Conservation (phyloP, 2,329 filamentous ascomycete species). For the Colletotrichum godetiae region DNA sequence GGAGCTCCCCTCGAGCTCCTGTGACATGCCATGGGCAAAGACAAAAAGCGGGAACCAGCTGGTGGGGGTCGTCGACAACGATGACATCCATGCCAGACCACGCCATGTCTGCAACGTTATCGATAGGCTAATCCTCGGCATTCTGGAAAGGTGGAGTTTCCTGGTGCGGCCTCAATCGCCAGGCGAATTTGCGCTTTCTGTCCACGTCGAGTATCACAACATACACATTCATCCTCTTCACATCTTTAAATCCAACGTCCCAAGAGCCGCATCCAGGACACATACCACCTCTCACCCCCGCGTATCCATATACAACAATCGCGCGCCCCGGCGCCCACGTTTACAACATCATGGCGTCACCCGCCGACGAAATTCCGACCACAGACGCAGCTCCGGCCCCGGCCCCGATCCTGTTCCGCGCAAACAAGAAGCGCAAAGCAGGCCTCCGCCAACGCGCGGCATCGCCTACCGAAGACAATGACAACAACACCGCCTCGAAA, state of each 20-base stretch:
- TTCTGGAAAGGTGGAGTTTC: not conserved
- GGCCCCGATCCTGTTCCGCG: constrained; percentile 62
- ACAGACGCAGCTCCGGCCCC: constrained; percentile 30
- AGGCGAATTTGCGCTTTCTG: not conserved
- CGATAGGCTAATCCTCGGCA: constrained; percentile 9
- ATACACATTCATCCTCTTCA: not conserved
- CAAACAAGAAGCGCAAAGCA: constrained; percentile 69
- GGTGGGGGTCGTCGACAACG: constrained; percentile 8
- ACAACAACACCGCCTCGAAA: not conserved
- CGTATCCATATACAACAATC: no score
- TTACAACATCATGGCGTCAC: constrained; percentile 38
- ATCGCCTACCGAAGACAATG: constrained; percentile 39
- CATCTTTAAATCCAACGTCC: not conserved
- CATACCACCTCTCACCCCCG: no score
- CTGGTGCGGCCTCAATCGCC: not conserved
- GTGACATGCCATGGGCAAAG: not conserved
- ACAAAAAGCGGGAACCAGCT: not conserved
- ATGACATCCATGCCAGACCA: constrained; percentile 4
- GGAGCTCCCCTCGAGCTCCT: constrained; percentile 20
- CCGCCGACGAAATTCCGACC: constrained; percentile 36
- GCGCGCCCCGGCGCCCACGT: not conserved
- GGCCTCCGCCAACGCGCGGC: constrained; percentile 62
- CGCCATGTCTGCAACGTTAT: not conserved
- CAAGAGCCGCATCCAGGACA: not conserved
- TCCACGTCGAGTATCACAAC: not conserved